These are phyloP conservation scores for Phylloporus arenicola DNA, from an alignment of 768 basidiomycete genomes.

Conservation along the genomic window DNA sequence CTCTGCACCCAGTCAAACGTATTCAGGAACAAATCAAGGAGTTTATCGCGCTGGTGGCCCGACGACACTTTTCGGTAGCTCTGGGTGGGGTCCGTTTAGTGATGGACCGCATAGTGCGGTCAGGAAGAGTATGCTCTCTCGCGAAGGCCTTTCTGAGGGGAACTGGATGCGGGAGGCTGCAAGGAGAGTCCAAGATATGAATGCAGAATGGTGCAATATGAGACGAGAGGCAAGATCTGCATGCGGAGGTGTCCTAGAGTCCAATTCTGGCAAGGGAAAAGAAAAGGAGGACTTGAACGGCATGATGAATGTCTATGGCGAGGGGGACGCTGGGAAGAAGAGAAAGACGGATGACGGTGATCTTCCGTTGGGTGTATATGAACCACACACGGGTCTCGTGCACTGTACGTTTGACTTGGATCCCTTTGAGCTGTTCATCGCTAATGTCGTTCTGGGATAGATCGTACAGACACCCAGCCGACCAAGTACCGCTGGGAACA, in stretches of 20 bases:
- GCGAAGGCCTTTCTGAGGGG: constrained; percentile 79
- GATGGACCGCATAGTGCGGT: constrained; percentile 84
- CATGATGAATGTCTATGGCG: constrained; percentile 26
- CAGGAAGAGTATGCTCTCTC: constrained; percentile 67
- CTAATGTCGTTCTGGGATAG: constrained; percentile 33
- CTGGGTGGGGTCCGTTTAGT: constrained; percentile 83
- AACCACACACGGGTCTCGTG: constrained; percentile 72
- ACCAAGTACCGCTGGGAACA: constrained; percentile 57
- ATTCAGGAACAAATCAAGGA: constrained; percentile 49
- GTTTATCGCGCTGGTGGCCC: constrained; percentile 90
- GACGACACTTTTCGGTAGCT: constrained; percentile 84
- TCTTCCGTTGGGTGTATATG: constrained; percentile 68
- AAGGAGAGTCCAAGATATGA: constrained; percentile 55
- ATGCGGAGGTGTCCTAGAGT: constrained; percentile 43
- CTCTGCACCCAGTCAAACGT: constrained; percentile 22
- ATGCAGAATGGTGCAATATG: constrained; percentile 57
- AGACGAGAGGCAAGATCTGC: constrained; percentile 49
- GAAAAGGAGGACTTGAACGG: constrained; percentile 28
- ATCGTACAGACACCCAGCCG: constrained; percentile 76
- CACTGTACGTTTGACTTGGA: constrained; percentile 50
- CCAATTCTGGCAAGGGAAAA: constrained; percentile 28
- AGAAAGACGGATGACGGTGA: constrained; percentile 26
- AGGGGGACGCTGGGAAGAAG: constrained; percentile 24
- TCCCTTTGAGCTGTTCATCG: constrained; percentile 1
- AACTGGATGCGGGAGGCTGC: constrained; percentile 92